Percentiles rank a stretch among this genome's conserved stretches.
These are phyloP conservation scores for Sphaerulina musiva DNA, from an alignment of 2,329 filamentous ascomycete genomes.

Conservation along the genomic window DNA sequence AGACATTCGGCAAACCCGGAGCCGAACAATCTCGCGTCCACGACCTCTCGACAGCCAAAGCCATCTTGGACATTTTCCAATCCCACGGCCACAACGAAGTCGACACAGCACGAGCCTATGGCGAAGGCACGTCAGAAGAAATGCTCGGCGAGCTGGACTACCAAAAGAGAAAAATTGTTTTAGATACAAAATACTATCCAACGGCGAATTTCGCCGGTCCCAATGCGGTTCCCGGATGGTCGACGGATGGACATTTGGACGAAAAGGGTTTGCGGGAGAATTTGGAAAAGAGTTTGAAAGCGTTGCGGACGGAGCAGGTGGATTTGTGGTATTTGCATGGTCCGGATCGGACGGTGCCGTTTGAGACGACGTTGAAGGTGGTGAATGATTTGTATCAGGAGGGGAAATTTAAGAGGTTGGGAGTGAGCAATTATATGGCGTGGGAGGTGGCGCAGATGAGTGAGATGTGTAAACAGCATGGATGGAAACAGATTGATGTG, in stretches of 20 bases:
- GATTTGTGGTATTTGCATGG: constrained; percentile 64
- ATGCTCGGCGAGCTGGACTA: constrained; percentile 28
- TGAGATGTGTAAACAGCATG: constrained; percentile 39
- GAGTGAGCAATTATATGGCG: constrained; percentile 42
- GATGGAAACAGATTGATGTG: constrained; percentile 40
- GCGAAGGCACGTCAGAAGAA: constrained; percentile 25
- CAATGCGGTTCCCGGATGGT: neutral
- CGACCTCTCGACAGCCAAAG: constrained; percentile 17
- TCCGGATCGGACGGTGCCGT: constrained; percentile 33
- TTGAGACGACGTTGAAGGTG: constrained; percentile 41
- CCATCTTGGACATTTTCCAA: constrained; percentile 27
- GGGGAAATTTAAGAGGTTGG: constrained; percentile 41
- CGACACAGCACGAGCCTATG: constrained; percentile 28
- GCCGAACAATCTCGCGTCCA: constrained; percentile 17
- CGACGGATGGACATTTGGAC: neutral
- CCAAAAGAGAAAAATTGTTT: constrained; percentile 24
- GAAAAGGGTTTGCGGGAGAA: constrained; percentile 29
- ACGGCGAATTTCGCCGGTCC: constrained; percentile 10
- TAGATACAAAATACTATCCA: constrained; percentile 30
- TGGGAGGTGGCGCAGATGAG: constrained; percentile 46
- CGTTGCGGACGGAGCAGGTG: constrained; percentile 62
- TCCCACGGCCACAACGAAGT: constrained; percentile 30
- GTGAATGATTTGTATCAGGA: constrained; percentile 43
- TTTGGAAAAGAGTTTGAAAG: constrained; percentile 60
- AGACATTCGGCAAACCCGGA: neutral